Base-by-base conservation (phyloP, 371 early-diverging fungal species). In the Circinella minor region DNA sequence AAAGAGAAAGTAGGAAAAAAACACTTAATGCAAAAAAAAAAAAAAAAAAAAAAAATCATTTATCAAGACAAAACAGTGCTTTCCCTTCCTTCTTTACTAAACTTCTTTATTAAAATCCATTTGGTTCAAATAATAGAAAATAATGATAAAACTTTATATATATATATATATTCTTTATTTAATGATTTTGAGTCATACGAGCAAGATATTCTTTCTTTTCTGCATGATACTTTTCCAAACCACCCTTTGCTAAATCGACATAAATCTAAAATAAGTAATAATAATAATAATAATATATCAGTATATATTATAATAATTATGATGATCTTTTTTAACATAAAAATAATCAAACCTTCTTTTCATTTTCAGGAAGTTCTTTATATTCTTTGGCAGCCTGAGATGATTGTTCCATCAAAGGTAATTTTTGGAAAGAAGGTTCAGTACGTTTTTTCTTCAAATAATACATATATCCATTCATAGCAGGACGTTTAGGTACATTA, bases 401-500 rank as follows among this genome's bases (percentile, higher is more conserved):
- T 3, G 80, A 67, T 61, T 81, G 82, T 36, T 82, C 79, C 64
- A 67, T 55, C 15, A 71, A 20, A 15, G 77, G 55, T 43, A 81
- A n/a, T 1, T n/a, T n/a, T 3, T 17, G 46, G 36, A 74, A 63
- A 6, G 70, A 36, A 36, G 65, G 62, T 36, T 80, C 77, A 43
- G 69, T 60, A 10, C 81, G 82, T 54, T 66, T 64, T 14, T 86
- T 79, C n/a, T 70, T 55, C 1, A 79, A 48, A 55, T 73, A 91
- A 5, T 77, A 63, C 72, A 86, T 66, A 60, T 73, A 91, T 2
- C 76, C 71, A 46, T 80, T 76, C 60, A 67, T 54, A 9, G 36
- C 3, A 7, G 90, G 89, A 9, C 82, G 81, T 77, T 86, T 88
- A 49, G 92, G 92, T 27, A 81, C 80, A 36, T 80, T 84, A 57